Evolutionary conservation across 2,329 filamentous ascomycete genomes (phyloP).

Genomic region (Penicillium griseofulvum): DNA sequence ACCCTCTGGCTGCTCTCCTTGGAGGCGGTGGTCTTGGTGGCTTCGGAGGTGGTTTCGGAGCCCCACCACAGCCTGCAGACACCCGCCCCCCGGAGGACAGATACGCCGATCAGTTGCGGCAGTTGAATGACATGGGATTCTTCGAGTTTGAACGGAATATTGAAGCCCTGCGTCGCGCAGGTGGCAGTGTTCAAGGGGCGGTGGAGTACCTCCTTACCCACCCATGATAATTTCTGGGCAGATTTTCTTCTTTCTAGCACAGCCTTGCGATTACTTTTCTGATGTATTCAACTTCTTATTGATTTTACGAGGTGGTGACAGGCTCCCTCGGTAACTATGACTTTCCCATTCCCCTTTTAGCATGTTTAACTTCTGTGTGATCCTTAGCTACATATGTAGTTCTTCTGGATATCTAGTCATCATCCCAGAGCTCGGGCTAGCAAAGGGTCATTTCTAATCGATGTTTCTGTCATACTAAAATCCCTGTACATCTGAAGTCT

Average conservation of each 20-base stretch:
- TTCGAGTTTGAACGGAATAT: conserved; percentile 95
- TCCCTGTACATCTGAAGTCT: not conserved
- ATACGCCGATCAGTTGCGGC: conserved; percentile 83
- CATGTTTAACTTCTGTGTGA: conserved; percentile 1
- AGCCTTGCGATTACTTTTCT: conserved; percentile 2
- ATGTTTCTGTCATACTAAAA: not conserved
- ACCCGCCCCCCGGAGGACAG: conserved; percentile 89
- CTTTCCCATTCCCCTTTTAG: conserved; percentile 7
- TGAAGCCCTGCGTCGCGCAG: conserved; percentile 78
- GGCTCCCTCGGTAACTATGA: conserved; percentile 7
- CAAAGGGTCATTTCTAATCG: not conserved
- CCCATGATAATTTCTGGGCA: conserved; percentile 22
- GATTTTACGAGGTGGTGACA: conserved; percentile 6
- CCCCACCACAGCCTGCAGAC: conserved; percentile 63
- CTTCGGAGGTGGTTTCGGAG: conserved; percentile 41
- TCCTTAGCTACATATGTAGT: not conserved
- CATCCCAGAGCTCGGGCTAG: not conserved
- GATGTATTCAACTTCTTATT: conserved; percentile 7
- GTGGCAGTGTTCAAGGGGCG: conserved; percentile 88
- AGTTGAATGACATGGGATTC: conserved; percentile 99
- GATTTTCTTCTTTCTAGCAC: conserved; percentile 4
- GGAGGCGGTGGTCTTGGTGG: conserved; percentile 53
- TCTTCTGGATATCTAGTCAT: not conserved
- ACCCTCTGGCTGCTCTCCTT: conserved; percentile 49
- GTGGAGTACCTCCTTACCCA: conserved; percentile 43